Conservation (phyloP, 1,284 basidiomycete genomes). For the Melampsora abietis-canadensis region DNA sequence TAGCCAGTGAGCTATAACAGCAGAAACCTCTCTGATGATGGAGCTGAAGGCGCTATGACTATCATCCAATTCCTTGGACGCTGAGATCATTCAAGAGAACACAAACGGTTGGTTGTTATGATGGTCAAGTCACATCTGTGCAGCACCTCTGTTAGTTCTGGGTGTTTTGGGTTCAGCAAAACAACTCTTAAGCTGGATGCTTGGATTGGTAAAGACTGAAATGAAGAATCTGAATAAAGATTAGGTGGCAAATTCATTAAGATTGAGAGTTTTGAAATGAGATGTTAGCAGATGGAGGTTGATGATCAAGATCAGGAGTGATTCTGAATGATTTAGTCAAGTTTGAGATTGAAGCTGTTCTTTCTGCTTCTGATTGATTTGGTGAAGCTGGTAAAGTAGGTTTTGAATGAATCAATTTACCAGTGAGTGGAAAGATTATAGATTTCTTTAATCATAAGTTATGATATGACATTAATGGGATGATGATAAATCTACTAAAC, state of each 20-base stretch:
- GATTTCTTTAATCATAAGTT: background rate
- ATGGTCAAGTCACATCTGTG: too few relatives aligned
- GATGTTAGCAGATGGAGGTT: conserved; percentile 18
- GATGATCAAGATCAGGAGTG: background rate
- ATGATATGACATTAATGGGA: conserved; percentile 34
- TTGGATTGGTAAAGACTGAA: too few relatives aligned
- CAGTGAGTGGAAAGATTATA: conserved; percentile 33
- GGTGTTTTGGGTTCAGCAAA: too few relatives aligned
- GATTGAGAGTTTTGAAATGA: conserved; percentile 30
- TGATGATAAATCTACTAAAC: conserved; percentile 11
- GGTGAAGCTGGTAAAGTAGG: conserved; percentile 13
- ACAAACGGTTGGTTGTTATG: too few relatives aligned
- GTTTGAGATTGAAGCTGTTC: conserved; percentile 28
- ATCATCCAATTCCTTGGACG: too few relatives aligned
- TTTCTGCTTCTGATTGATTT: conserved; percentile 3
- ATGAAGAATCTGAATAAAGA: too few relatives aligned
- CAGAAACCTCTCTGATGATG: too few relatives aligned
- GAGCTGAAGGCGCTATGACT: too few relatives aligned
- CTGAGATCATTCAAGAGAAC: too few relatives aligned
- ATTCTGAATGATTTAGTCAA: conserved; percentile 27
- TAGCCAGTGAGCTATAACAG: too few relatives aligned
- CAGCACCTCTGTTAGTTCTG: too few relatives aligned
- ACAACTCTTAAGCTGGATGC: too few relatives aligned
- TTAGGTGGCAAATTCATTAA: conserved; percentile 8
- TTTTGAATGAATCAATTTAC: conserved; percentile 24